Base-by-base conservation (phyloP, 1,284 basidiomycete species). In the Abortiporus biennis region DNA sequence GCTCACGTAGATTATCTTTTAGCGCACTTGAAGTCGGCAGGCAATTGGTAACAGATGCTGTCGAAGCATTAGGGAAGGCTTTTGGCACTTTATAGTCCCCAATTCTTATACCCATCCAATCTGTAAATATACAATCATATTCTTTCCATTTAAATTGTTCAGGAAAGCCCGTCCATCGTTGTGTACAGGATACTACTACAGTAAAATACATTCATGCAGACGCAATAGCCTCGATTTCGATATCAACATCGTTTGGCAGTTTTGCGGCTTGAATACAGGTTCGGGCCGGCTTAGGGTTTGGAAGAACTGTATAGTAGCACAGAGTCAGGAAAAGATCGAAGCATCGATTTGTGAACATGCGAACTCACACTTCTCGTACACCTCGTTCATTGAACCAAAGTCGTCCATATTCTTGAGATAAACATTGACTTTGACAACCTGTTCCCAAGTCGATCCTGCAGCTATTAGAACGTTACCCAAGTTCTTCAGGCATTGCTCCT, bases 181-280 rank as follows among this genome's bases (percentile, higher is more conserved):
- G 13, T 22, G 27, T n/a, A n/a, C n/a, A n/a, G n/a, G n/a, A n/a
- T 12, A 38, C 3, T 11, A 38, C 21, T 34, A 3, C 22, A 15
- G 31, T 34, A 15, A 31, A 17, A 17, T 12, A 4, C 31, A 15
- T 8, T 61, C 47, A 70, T 43, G 53, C 49, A 15, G 69, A 57
- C 5, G 81, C 78, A 50, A 86, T 81, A 39, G 76, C 80, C 65
- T 89, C 85, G 46, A 90, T 80, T 66, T 92, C 88, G 38, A 89
- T 72, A 47, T 85, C 73, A 4, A 89, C 86, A 52, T 87, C 85
- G 54, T 74, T 72, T 6, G 86, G 87, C 25, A 91, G 69, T 51
- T 78, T 78, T 6, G 78, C 83, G 16, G 85, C 87, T 67, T 85
- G 83, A 51, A 88, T 84, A 57, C 84, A 88, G 6, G 83, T 86